Conservation (phyloP, 1,284 basidiomycete genomes). For the Rhodotorula sp. region DNA sequence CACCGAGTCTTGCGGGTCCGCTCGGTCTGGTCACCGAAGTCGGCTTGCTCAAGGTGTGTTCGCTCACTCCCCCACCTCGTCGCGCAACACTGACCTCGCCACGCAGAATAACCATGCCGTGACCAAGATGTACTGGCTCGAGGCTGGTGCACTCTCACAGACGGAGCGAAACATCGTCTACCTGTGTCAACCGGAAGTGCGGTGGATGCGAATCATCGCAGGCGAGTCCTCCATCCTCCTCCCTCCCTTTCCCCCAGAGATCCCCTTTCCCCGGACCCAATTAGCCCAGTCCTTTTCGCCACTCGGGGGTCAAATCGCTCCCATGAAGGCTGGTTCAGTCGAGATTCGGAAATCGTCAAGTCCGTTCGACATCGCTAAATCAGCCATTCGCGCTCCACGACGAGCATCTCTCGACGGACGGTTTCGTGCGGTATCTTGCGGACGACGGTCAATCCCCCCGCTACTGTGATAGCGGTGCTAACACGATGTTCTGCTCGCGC, state of each 20-base stretch:
- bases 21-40: constrained; percentile 91
- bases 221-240: constrained; percentile 54
- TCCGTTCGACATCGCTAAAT: background rate
- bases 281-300: background rate
- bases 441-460: background rate
- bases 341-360: background rate
- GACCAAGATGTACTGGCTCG: constrained; percentile 99
- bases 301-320: background rate
- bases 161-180: constrained; percentile 89
- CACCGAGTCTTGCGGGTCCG: constrained; percentile 82
- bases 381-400: constrained; percentile 1
- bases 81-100: background rate
- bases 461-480: constrained; percentile 2
- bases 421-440: background rate
- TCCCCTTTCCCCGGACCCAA: background rate
- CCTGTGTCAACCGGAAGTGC: constrained; percentile 83
- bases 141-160: constrained; percentile 70
- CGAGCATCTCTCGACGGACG: constrained; percentile 6
- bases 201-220: constrained; percentile 82
- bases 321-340: background rate
- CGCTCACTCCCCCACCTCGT: background rate
- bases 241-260: background rate
- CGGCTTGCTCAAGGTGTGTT: constrained; percentile 74
- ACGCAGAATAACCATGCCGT: constrained; percentile 83
- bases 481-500: background rate